Percentiles rank a stretch among this genome's conserved stretches.
phyloP scores from a whole-genome alignment of 1,284 basidiomycete species.

The Ustilago shanxiensis region DNA sequence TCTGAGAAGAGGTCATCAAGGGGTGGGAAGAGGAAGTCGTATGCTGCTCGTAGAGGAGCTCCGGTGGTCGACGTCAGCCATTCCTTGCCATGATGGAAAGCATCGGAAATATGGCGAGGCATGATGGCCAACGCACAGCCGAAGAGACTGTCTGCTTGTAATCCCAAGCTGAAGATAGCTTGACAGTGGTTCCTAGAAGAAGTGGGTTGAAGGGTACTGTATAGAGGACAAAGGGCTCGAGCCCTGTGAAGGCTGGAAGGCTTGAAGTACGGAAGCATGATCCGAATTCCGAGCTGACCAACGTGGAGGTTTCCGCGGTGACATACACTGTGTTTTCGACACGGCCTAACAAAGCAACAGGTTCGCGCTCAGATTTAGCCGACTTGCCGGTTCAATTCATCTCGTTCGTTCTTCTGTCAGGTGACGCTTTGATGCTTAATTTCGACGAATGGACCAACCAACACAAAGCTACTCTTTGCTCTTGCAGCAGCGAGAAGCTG shows the following conservation, averaged over 20 bases:
- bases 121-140: conserved; percentile 20
- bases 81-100: conserved; percentile 23
- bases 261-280: neutral
- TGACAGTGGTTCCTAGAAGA: neutral
- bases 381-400: neutral
- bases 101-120: conserved; percentile 25
- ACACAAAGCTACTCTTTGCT: neutral
- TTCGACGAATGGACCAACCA: conserved; percentile 2
- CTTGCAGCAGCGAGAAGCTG: neutral
- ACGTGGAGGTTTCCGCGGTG: conserved; percentile 14
- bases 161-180: neutral
- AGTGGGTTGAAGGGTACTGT: too few relatives aligned
- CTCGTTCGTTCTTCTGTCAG: neutral
- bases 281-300: conserved; percentile 21
- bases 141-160: neutral
- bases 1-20: conserved; percentile 26
- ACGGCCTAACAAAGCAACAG: conserved; percentile 6
- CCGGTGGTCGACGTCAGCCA: conserved; percentile 26
- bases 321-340: neutral
- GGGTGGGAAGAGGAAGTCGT: conserved; percentile 49
- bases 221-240: neutral
- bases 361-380: too few relatives aligned
- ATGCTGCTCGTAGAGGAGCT: conserved; percentile 30
- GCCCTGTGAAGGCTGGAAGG: neutral
- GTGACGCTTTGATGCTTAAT: conserved; percentile 6